Percentiles rank a stretch among this genome's conserved stretches.
Evolutionary conservation across 176 grass and related monocot species (phyloP).

Genomic region (Aegilops sharonensis): DNA sequence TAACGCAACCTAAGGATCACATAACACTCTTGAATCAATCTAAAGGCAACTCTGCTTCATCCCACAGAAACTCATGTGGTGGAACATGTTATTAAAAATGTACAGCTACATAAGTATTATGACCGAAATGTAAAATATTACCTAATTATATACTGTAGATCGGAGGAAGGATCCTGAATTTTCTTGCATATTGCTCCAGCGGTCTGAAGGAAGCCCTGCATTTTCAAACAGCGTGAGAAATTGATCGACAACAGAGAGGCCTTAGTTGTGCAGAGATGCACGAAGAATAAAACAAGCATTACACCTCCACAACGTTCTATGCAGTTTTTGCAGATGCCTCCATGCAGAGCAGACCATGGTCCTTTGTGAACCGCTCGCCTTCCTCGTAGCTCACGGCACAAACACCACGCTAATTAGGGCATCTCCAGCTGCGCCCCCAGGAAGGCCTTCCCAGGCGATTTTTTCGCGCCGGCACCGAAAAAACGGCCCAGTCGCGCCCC

Average conservation of each 20-base stretch:
- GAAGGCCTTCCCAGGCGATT: too few species aligned
- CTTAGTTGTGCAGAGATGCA: not conserved
- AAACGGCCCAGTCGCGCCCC: too few species aligned
- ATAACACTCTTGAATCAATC: not conserved
- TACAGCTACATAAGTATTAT: not conserved
- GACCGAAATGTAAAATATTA: not conserved
- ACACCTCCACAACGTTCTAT: conserved; percentile 61
- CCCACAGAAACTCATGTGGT: not conserved
- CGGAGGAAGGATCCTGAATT: conserved; percentile 69
- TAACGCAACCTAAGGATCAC: not conserved
- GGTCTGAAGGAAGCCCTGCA: conserved; percentile 61
- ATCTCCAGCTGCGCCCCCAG: too few species aligned
- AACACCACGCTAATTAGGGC: not conserved
- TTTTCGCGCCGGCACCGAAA: too few species aligned
- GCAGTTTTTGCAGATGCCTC: conserved; percentile 74
- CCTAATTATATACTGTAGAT: conserved; percentile 65
- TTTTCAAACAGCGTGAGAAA: conserved; percentile 12
- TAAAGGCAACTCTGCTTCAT: not conserved
- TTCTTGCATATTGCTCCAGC: conserved; percentile 72
- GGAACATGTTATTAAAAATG: not conserved
- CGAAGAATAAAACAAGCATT: not conserved
- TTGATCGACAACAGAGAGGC: too few species aligned
- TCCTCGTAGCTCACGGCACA: conserved; percentile 61
- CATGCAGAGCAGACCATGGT: conserved; percentile 66
- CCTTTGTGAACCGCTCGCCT: conserved; percentile 71